Percentiles rank a stretch among this genome's conserved stretches.
These are phyloP conservation scores for Phytophthora foliorum DNA, from an alignment of 352 stramenopile species.

Conservation along the genomic window DNA sequence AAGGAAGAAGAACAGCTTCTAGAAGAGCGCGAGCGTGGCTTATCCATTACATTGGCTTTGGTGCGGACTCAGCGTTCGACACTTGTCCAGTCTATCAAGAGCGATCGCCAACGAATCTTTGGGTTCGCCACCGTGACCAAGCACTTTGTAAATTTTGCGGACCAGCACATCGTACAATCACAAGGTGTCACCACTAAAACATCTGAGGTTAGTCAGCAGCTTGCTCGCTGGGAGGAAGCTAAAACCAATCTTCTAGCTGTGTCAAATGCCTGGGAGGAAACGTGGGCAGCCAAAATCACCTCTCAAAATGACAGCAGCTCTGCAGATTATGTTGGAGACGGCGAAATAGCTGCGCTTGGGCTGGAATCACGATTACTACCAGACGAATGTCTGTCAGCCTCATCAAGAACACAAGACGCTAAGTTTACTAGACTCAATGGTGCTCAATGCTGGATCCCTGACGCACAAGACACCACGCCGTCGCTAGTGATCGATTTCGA, in stretches of 20 bases:
- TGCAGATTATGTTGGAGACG: slow-evolving; percentile 49
- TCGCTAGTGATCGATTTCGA: slow-evolving; percentile 81
- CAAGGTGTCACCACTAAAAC: slow-evolving; percentile 18
- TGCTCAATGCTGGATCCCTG: slow-evolving; percentile 64
- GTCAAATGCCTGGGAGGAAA: slow-evolving; percentile 48
- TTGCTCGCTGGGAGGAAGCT: slow-evolving; percentile 43
- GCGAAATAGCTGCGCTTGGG: slow-evolving; percentile 61
- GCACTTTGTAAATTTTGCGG: slow-evolving; percentile 66
- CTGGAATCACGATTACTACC: slow-evolving; percentile 68
- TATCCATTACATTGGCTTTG: slow-evolving; percentile 77
- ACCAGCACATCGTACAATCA: slow-evolving; percentile 39
- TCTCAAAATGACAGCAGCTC: slow-evolving; percentile 15
- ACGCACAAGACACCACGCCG: slow-evolving; percentile 58
- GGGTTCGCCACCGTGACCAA: slow-evolving; percentile 57
- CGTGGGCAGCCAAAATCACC: slow-evolving; percentile 28
- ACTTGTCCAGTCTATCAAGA: slow-evolving; percentile 64
- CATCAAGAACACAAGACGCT: slow-evolving; percentile 65
- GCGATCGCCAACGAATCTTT: slow-evolving; percentile 77
- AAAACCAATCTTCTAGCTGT: slow-evolving; percentile 45
- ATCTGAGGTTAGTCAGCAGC: slow-evolving; percentile 22
- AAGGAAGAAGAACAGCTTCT: slow-evolving; percentile 74
- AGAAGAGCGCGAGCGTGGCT: slow-evolving; percentile 84
- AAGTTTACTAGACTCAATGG: slow-evolving; percentile 71
- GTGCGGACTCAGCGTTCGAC: slow-evolving; percentile 65
- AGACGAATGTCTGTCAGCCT: slow-evolving; percentile 67